Percentiles rank a stretch among this genome's conserved stretches.
Conservation (phyloP, 257 asterid species). For the Solanum clarkiae region DNA sequence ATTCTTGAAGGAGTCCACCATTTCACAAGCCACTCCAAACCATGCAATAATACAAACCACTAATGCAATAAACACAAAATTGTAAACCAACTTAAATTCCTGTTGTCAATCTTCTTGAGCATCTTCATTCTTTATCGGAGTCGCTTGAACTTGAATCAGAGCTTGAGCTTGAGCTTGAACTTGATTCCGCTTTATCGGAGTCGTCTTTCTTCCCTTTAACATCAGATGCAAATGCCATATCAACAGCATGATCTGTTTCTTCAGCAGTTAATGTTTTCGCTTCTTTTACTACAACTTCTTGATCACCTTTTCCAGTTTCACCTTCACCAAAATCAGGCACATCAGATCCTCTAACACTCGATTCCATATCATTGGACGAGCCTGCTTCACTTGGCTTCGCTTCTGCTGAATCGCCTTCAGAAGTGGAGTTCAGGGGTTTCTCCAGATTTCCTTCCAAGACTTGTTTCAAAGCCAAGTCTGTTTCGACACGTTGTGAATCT, state of each 20-base stretch:
- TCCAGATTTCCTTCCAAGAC: conserved; percentile 11
- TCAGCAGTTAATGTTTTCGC: conserved; percentile 4
- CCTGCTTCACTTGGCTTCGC: conserved; percentile 10
- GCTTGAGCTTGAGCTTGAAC: conserved; percentile 48
- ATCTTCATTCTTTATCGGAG: conserved; percentile 33
- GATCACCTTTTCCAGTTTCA: neutral
- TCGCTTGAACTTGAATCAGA: conserved; percentile 55
- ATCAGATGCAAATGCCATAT: conserved; percentile 7
- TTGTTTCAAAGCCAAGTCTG: neutral
- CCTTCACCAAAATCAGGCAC: neutral
- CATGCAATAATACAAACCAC: neutral
- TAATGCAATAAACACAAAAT: neutral
- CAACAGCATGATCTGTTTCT: conserved; percentile 12
- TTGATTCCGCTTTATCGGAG: conserved; percentile 20
- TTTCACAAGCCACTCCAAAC: conserved; percentile 11
- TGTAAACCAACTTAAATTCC: neutral
- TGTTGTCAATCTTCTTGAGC: neutral
- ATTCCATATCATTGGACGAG: conserved; percentile 6
- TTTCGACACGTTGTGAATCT: conserved; percentile 14
- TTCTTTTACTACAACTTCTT: neutral
- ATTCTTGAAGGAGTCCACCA: conserved; percentile 42
- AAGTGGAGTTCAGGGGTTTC: conserved; percentile 9
- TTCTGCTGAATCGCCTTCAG: conserved; percentile 10
- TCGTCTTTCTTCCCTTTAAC: conserved; percentile 16
- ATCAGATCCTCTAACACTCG: neutral